Conservation (phyloP, 2,329 filamentous ascomycete species). For the Ceratocystis papillata region DNA sequence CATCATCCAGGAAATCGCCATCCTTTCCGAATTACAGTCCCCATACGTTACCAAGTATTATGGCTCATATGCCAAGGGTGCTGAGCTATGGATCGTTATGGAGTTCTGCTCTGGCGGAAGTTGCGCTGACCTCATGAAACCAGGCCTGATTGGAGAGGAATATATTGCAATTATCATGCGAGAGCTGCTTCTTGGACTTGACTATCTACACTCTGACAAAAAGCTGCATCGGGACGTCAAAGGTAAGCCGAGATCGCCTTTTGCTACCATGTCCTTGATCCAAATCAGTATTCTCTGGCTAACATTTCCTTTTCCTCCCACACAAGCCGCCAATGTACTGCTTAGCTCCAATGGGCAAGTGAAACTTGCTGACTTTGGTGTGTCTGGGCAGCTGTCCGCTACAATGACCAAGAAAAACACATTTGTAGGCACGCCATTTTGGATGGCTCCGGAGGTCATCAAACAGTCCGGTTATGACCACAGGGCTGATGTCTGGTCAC, state of each 20-base stretch:
- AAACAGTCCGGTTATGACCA: constrained; percentile 97
- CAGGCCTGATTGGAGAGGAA: constrained; percentile 79
- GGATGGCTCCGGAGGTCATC: constrained; percentile 99
- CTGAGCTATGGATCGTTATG: constrained; percentile 98
- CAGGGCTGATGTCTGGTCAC: constrained; percentile 95
- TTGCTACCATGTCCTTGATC: background rate
- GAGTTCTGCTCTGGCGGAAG: constrained; percentile 96
- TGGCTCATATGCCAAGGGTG: constrained; percentile 90
- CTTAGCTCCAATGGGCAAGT: constrained; percentile 86
- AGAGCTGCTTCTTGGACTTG: constrained; percentile 78
- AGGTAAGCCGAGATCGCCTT: constrained; percentile 40
- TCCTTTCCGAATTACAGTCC: constrained; percentile 88
- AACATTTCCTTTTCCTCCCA: background rate
- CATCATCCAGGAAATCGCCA: constrained; percentile 97
- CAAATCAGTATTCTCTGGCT: constrained; percentile 14
- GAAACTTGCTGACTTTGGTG: constrained; percentile 93
- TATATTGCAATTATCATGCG: constrained; percentile 94
- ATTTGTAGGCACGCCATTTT: constrained; percentile 95
- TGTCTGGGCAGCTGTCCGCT: constrained; percentile 88
- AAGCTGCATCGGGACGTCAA: constrained; percentile 97
- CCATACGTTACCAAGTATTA: constrained; percentile 97
- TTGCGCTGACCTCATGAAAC: constrained; percentile 91
- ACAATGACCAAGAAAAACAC: constrained; percentile 99
- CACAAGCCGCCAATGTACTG: constrained; percentile 77
- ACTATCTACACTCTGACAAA: constrained; percentile 89